Evolutionary conservation across 1,139 yeast genomes (phyloP), one percentile per base, ranked within the genome.

Genomic region (Candida anutae): DNA sequence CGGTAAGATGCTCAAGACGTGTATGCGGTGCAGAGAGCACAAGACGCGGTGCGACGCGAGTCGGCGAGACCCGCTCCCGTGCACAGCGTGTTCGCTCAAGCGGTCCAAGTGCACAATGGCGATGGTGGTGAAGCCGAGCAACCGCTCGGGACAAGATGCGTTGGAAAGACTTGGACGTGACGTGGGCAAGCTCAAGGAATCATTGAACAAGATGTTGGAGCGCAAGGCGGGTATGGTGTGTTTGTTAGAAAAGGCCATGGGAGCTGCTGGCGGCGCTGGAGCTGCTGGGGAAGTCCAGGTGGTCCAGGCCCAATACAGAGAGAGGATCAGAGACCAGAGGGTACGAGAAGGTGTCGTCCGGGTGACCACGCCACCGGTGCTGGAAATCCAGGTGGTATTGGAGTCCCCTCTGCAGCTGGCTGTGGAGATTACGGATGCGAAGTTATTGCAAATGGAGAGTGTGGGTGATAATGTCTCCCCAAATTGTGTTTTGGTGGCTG

Each of bases 31-130:
- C 47, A 61, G 84, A 25, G 70, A 69, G 41, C 79, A 75, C 40
- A 77, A 77, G 48, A 75, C 77, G 15, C 72, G 67, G 39, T 77
- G 84, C 50, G 78, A 77, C 43, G 79, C 79, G 9, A 41, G 50
- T 6, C 42, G 45, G 13, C 65, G 72, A 15, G 52, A 60, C 24
- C 83, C 84, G 3, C 44, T 51, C 16, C 71, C 81, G 0, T 77
- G 85, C 43, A 49, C 77, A 4, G 66, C 71, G 16, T 77, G 85
- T 46, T 39, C 57, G 10, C 72, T 69, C 45, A 63, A 66, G 34
- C 69, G 69, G 15, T 42, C 67, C 12, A 50, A 54, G 23, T 77
- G 85, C 42, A 63, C 65, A 24, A 55, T 76, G 29, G 83, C 47
- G 34, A 38, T 55, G 14, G 51, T 58, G 12, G 43, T 52, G 14